Base-by-base conservation (phyloP, 1,284 basidiomycete genomes). In the Malassezia vespertilionis region DNA sequence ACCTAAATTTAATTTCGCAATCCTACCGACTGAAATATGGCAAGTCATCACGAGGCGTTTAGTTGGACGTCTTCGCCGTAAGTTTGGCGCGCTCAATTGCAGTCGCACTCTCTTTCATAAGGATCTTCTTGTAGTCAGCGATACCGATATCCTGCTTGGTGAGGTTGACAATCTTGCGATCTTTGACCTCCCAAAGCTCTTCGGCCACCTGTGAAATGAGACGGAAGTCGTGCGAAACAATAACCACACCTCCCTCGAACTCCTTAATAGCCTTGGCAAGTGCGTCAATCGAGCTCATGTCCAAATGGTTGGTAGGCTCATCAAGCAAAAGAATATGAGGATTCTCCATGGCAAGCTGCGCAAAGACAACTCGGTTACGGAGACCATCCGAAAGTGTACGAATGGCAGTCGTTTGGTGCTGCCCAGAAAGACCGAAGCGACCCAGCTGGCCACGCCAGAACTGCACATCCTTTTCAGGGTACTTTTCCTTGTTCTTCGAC, bases 161-260 rank as follows among this genome's bases (percentile, higher is more conserved):
- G 56, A 97, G 74, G 75, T 96, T 95, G 73, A 80, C 80, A 72
- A 97, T 90, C 72, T 86, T 87, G 74, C 83, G 82, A 72, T 89
- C 79, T 72, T 88, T 88, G 52, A 97, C 91, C 74, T 97, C 91
- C 91, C 91, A 97, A 10, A 97, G 80, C 72, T 96, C 90, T 71
- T 96, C 83, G 81, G 64, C 41, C 37, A 60, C 58, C 54, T 65
- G 62, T 33, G 52, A 57, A 40, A 63, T 60, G 21, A 65, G 52
- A n/a, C 61, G 48, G 47, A 71, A 65, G 53, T 65, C 63, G 58
- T 61, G 59, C 50, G 57, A 69, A 7, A 69, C 66, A 37, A 69
- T 64, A 20, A 70, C 91, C 40, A 96, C 93, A 71, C 91, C 91
- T 53, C 93, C 91, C 69, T 87, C 83, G 71, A 89, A 97, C 70